Evolutionary conservation across 2,329 filamentous ascomycete genomes (phyloP).

Genomic region (Alternaria dauci): DNA sequence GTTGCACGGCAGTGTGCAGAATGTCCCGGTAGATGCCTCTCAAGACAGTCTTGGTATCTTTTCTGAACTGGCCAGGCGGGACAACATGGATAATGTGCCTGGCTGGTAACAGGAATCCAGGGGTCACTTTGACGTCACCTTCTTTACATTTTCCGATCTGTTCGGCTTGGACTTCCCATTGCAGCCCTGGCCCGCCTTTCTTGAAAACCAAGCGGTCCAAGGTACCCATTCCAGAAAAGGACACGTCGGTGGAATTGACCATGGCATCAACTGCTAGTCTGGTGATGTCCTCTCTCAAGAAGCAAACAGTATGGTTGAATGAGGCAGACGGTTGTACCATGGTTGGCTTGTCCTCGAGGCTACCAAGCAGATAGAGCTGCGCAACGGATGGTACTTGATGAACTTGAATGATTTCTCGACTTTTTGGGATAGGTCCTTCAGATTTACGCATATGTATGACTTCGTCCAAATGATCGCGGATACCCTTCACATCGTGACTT

Average conservation of each 20-base stretch:
- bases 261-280: slow-evolving; percentile 43
- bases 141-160: slow-evolving; percentile 36
- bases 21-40: slow-evolving; percentile 42
- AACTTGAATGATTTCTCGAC: slow-evolving; percentile 29
- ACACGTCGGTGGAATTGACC: slow-evolving; percentile 42
- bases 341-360: slow-evolving; percentile 36
- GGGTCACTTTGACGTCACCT: slow-evolving; percentile 40
- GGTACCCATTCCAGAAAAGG: slow-evolving; percentile 40
- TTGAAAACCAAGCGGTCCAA: slow-evolving; percentile 43
- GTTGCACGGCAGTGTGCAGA: slow-evolving; percentile 30
- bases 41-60: slow-evolving; percentile 34
- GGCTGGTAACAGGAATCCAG: slow-evolving; percentile 39
- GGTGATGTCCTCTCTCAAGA: slow-evolving; percentile 47
- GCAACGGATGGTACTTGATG: slow-evolving; percentile 39
- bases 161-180: slow-evolving; percentile 22
- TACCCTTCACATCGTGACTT: slow-evolving; percentile 20
- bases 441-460: slow-evolving; percentile 37
- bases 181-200: slow-evolving; percentile 38
- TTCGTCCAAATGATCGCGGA: slow-evolving; percentile 34
- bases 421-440: slow-evolving; percentile 17
- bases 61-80: slow-evolving; percentile 35
- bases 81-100: slow-evolving; percentile 43
- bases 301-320: slow-evolving; percentile 41
- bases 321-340: slow-evolving; percentile 28
- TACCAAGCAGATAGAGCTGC: slow-evolving; percentile 37